Base-by-base conservation (phyloP, 495 filamentous ascomycete species). In the Patellaria atrata region DNA sequence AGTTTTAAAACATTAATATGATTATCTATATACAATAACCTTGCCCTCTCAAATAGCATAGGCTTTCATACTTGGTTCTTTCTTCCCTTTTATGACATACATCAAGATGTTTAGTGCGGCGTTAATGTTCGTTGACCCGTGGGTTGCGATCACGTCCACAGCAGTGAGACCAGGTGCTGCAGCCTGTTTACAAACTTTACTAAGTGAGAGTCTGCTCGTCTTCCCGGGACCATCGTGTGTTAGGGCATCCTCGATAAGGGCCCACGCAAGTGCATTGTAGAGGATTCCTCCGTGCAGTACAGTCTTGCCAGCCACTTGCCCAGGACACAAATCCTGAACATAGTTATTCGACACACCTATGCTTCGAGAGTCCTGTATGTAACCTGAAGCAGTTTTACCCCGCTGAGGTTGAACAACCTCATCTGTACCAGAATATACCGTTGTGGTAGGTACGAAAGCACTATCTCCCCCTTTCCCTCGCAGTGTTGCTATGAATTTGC, bases 361-460 rank as follows among this genome's bases (percentile, higher is more conserved):
- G 4, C 23, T 26, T 5, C 50, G 50, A 19, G 36, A 45, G 33
- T 64, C 53, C 4, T 37, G 14, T 2, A 68, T 41, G 28, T 47
- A 55, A 10, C 55, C 62, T 0, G 64, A 69, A 3, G 64, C 63
- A 11, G 49, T 47, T 5, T 50, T 45, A n/a, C 62, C 64, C 10
- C 20, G 33, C 44, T 60, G 52, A 20, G 63, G 64, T 43, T 63
- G 48, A 8, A 67, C 59, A 42, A 70, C 51, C 33, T 67, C 47
- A 52, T 69, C 63, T 25, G 47, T 40, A 13, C 37, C 40, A 9
- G 54, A 57, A 49, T 61, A 69, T 10, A 68, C 31, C 1, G 49
- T 64, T 1, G 66, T 69, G 0, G 65, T 68, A 5, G 65, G 63
- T 6, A 68, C 60, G 32, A 67, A 68, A 5, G 65, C 60, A 1